Conservation (phyloP, 495 filamentous ascomycete species). For the Podospora tetraspora region DNA sequence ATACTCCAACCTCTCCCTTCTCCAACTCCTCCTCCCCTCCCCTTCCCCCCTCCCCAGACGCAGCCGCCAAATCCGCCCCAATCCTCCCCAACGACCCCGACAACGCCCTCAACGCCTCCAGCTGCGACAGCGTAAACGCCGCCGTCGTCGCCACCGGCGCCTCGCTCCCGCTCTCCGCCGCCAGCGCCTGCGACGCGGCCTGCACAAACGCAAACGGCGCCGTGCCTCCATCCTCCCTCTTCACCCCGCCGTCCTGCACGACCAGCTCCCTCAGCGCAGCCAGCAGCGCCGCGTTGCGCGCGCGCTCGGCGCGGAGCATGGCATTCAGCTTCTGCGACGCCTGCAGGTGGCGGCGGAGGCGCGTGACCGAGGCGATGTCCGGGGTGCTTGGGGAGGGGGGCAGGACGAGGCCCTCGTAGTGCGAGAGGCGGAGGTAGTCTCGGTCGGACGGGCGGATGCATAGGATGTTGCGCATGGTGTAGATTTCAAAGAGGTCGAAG, state of each 20-base stretch:
- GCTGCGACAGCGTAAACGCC: slow-evolving; percentile 72
- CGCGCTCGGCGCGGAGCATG: slow-evolving; percentile 65
- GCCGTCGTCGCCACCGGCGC: slow-evolving; percentile 66
- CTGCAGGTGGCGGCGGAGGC: slow-evolving; percentile 68
- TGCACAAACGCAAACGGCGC: slow-evolving; percentile 50
- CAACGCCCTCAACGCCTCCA: slow-evolving; percentile 67
- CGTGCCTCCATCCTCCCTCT: background rate
- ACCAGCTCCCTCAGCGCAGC: slow-evolving; percentile 56
- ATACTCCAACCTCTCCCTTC: slow-evolving; percentile 63
- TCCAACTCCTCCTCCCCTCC: slow-evolving; percentile 38
- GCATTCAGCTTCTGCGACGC: slow-evolving; percentile 76
- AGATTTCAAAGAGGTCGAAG: slow-evolving; percentile 95
- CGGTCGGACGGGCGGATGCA: slow-evolving; percentile 64
- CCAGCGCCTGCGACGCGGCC: slow-evolving; percentile 29
- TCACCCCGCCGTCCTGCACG: slow-evolving; percentile 1
- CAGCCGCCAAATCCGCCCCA: slow-evolving; percentile 45
- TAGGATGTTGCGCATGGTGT: slow-evolving; percentile 82
- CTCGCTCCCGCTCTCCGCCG: slow-evolving; percentile 37
- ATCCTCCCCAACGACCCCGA: slow-evolving; percentile 58
- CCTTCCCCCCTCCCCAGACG: slow-evolving; percentile 27
- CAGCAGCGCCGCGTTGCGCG: slow-evolving; percentile 71
- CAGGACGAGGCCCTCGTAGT: slow-evolving; percentile 64
- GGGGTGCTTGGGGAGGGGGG: background rate
- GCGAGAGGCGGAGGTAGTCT: slow-evolving; percentile 70
- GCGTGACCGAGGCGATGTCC: slow-evolving; percentile 58